Evolutionary conservation across 2,329 filamentous ascomycete species (phyloP).

Genomic region (Ascomycota sp.): DNA sequence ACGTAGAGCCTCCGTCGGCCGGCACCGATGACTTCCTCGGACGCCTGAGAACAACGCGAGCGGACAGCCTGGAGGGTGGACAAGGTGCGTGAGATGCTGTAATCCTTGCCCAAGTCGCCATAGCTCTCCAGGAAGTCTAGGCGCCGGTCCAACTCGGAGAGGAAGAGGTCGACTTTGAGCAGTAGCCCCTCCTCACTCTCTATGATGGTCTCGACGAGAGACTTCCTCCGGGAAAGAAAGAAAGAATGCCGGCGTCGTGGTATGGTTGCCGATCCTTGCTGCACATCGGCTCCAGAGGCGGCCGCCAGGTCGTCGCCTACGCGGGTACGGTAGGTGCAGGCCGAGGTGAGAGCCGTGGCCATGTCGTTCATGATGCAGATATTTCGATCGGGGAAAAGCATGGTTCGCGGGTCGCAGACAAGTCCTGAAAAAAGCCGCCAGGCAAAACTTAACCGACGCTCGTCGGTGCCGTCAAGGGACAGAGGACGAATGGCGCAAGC

Average conservation of each 20-base stretch:
- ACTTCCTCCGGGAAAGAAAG: conserved; percentile 34
- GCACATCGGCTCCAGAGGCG: conserved; percentile 20
- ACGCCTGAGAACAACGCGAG: conserved; percentile 72
- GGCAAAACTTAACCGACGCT: background rate
- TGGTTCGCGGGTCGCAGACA: no score
- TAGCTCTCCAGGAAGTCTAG: conserved; percentile 80
- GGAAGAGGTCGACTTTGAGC: conserved; percentile 55
- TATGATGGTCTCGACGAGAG: conserved; percentile 37
- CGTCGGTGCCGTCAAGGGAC: no score
- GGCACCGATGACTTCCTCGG: conserved; percentile 73
- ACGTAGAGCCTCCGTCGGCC: conserved; percentile 68
- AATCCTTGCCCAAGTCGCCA: conserved; percentile 63
- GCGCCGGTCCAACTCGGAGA: conserved; percentile 69
- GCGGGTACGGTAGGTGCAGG: conserved; percentile 13
- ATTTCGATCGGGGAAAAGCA: background rate
- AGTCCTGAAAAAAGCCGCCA: background rate
- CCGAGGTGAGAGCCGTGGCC: conserved; percentile 17
- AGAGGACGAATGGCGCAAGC: no score
- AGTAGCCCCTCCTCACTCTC: conserved; percentile 41
- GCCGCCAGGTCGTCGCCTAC: conserved; percentile 11
- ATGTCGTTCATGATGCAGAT: conserved; percentile 15
- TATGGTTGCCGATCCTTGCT: conserved; percentile 9
- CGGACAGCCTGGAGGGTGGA: conserved; percentile 71
- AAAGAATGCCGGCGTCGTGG: conserved; percentile 35
- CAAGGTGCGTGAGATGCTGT: conserved; percentile 68